A percentile compares a stretch with the other conserved stretches of the same genome.
Conservation (phyloP, 2,329 filamentous ascomycete genomes). For the Penicillium sp. region DNA sequence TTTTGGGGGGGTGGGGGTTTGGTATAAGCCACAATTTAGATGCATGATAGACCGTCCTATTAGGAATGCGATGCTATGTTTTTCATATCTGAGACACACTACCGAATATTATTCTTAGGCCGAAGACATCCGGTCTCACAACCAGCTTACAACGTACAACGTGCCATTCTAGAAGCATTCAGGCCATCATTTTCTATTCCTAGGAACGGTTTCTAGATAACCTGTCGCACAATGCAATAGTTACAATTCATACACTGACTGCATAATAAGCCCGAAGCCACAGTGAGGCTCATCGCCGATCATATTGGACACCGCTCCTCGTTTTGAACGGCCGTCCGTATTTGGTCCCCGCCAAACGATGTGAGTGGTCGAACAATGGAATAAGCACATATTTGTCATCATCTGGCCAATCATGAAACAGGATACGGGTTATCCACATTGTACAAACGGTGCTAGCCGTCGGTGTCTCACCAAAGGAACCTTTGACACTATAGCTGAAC, state of each 20-base stretch:
- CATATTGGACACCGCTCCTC: slow-evolving; percentile 20
- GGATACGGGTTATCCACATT: slow-evolving; percentile 3
- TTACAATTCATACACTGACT: background rate
- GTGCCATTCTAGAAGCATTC: background rate
- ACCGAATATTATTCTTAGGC: background rate
- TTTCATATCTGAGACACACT: background rate
- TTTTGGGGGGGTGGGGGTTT: background rate
- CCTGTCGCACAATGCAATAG: background rate
- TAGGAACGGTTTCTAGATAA: background rate
- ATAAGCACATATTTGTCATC: slow-evolving; percentile 11
- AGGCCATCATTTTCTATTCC: background rate
- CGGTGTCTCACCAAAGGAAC: slow-evolving; percentile 17
- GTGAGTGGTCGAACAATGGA: slow-evolving; percentile 10
- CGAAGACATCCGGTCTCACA: background rate
- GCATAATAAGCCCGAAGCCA: background rate
- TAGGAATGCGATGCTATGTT: background rate
- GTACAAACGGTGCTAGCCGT: slow-evolving; percentile 19
- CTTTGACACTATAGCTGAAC: slow-evolving; percentile 5
- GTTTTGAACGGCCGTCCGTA: slow-evolving; percentile 7
- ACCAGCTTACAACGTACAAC: background rate
- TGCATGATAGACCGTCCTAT: slow-evolving; percentile 1
- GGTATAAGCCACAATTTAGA: background rate
- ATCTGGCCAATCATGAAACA: slow-evolving; percentile 7
- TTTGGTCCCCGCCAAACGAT: background rate
- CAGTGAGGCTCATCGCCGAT: slow-evolving; percentile 6